Conservation (phyloP, 2,329 filamentous ascomycete genomes). For the Ceratocystis diversiconidia region DNA sequence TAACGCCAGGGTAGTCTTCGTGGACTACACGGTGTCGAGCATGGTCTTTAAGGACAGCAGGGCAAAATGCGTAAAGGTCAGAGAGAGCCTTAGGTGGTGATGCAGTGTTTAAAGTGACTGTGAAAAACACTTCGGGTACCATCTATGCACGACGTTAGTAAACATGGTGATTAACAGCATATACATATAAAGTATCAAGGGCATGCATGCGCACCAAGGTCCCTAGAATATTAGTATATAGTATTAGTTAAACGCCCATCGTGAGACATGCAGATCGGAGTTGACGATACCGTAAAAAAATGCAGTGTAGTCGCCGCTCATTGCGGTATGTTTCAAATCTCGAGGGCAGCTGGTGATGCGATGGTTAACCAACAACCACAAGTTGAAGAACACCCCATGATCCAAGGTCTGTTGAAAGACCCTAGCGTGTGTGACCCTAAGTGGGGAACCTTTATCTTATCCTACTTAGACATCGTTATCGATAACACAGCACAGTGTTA, state of each 20-base stretch:
- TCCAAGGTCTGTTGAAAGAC: neutral
- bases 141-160: conserved; percentile 35
- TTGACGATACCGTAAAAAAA: conserved; percentile 30
- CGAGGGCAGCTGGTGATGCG: neutral
- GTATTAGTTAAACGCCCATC: conserved; percentile 8
- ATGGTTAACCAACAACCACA: neutral
- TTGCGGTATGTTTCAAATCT: neutral
- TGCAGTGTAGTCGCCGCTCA: conserved; percentile 14
- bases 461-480: neutral
- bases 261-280: neutral
- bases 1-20: conserved; percentile 72
- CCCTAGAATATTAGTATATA: conserved; percentile 20
- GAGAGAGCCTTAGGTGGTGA: conserved; percentile 34
- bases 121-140: conserved; percentile 75
- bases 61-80: conserved; percentile 48
- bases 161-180: conserved; percentile 17
- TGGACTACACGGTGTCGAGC: conserved; percentile 52
- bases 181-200: neutral
- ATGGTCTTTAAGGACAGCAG: conserved; percentile 62
- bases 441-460: neutral
- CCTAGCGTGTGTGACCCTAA: neutral
- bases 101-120: conserved; percentile 57
- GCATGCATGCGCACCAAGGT: conserved; percentile 25
- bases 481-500: neutral
- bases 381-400: neutral